These are phyloP conservation scores for Carallia brachiata DNA, from an alignment of 345 rosid species.

Conservation along the genomic window DNA sequence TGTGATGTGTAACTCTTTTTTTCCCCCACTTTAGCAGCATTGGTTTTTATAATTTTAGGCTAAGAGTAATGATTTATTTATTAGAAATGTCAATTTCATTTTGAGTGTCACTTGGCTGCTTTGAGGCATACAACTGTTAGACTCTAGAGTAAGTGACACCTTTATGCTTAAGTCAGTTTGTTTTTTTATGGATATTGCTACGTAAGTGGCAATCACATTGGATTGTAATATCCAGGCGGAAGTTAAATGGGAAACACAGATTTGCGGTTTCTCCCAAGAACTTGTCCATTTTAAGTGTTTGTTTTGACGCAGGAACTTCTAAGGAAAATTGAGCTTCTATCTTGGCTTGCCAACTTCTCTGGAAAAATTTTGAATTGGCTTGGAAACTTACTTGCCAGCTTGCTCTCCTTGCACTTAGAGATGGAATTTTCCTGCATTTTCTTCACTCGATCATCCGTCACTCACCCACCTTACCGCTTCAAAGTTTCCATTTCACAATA, in stretches of 20 bases:
- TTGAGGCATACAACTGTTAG: too few species aligned
- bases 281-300: constrained; percentile 61
- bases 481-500: constrained; percentile 43
- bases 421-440: constrained; percentile 61
- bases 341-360: constrained; percentile 58
- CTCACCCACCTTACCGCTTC: constrained; percentile 46
- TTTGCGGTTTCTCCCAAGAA: constrained; percentile 31
- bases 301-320: constrained; percentile 88
- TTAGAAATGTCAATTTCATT: neutral
- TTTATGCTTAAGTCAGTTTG: constrained; percentile 1
- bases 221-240: constrained; percentile 12
- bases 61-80: too few species aligned
- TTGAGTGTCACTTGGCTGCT: neutral
- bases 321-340: constrained; percentile 66
- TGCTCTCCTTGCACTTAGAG: constrained; percentile 61
- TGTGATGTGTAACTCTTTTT: too few species aligned
- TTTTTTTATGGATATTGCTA: constrained; percentile 12
- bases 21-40: too few species aligned
- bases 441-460: constrained; percentile 51
- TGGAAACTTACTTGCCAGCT: constrained; percentile 58
- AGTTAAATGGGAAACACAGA: constrained; percentile 26
- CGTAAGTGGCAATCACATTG: constrained; percentile 13
- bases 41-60: too few species aligned
- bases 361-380: constrained; percentile 48
- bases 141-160: too few species aligned